Evolutionary conservation across 495 filamentous ascomycete genomes (phyloP).

Genomic region (Penicillium psychrofluorescens): DNA sequence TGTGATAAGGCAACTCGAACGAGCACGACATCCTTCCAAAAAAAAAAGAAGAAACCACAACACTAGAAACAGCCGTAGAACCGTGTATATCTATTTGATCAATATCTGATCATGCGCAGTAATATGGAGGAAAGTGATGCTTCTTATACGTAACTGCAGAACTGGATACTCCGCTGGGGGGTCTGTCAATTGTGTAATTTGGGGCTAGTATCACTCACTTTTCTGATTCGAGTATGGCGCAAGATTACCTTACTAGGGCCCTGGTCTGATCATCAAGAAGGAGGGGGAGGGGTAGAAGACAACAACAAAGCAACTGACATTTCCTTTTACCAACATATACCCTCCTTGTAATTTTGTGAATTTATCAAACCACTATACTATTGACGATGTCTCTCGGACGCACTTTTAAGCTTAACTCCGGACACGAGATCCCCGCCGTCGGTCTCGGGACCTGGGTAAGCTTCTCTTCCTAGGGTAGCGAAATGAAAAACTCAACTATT

Average conservation of each 20-base stretch:
- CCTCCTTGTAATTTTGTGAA: too few species aligned
- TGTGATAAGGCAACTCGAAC: too few species aligned
- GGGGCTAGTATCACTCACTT: constrained; percentile 6
- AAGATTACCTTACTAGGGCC: neutral
- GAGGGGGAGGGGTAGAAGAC: neutral
- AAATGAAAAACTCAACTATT: neutral
- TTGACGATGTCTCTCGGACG: constrained; percentile 29
- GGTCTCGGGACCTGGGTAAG: constrained; percentile 27
- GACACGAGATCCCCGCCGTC: constrained; percentile 30
- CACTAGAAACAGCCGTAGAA: too few species aligned
- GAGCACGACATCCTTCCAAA: too few species aligned
- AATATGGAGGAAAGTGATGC: too few species aligned
- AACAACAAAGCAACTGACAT: neutral
- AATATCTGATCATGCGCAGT: too few species aligned
- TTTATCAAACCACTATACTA: neutral
- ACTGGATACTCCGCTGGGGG: constrained; percentile 1
- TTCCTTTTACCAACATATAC: too few species aligned
- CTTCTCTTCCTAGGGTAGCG: constrained; percentile 1
- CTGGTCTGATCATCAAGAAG: neutral
- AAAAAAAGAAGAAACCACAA: too few species aligned
- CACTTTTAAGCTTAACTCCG: constrained; percentile 33
- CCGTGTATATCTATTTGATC: too few species aligned
- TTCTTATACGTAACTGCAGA: too few species aligned
- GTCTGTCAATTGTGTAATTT: constrained; percentile 8
- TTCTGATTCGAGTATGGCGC: neutral